These are phyloP conservation scores for Hyaloscypha hepaticicola DNA, from an alignment of 495 filamentous ascomycete species.

Conservation along the genomic window DNA sequence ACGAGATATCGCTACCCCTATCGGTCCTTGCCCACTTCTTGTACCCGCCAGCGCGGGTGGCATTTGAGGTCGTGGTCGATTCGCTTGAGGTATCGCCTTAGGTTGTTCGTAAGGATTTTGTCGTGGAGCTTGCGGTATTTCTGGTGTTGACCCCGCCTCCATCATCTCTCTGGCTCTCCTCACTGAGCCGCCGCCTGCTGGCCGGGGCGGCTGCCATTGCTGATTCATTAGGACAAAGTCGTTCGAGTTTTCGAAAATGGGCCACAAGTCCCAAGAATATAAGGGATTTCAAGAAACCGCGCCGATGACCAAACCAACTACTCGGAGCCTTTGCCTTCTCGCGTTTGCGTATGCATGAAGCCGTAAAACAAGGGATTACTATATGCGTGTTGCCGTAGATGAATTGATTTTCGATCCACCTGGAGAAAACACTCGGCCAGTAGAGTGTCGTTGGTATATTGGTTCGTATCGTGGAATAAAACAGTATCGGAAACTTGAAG, in stretches of 20 bases:
- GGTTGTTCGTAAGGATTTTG: conserved; percentile 32
- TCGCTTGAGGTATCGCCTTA: conserved; percentile 34
- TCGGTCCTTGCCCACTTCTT: conserved; percentile 39
- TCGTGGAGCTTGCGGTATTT: conserved; percentile 37
- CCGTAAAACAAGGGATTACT: conserved; percentile 22
- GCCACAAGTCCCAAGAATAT: conserved; percentile 5
- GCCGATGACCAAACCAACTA: conserved; percentile 15
- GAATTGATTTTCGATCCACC: background rate
- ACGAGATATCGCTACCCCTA: conserved; percentile 50
- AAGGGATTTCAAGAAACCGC: conserved; percentile 11
- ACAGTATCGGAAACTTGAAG: conserved; percentile 3
- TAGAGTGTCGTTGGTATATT: background rate
- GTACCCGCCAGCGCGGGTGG: conserved; percentile 37
- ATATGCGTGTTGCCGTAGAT: conserved; percentile 21
- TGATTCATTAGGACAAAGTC: conserved; percentile 23
- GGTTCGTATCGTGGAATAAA: conserved; percentile 7
- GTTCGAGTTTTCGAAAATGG: background rate
- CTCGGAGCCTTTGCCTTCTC: conserved; percentile 14
- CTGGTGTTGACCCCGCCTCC: conserved; percentile 41
- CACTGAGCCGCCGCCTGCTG: conserved; percentile 39
- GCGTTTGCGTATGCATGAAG: conserved; percentile 33
- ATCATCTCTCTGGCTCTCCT: conserved; percentile 53
- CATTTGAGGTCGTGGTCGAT: conserved; percentile 29
- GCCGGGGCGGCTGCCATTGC: conserved; percentile 25
- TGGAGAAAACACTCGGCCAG: background rate